Evolutionary conservation across 805 yeast genomes (phyloP), one percentile per base, ranked within the genome.

Genomic region (Metschnikowia arizonensis): DNA sequence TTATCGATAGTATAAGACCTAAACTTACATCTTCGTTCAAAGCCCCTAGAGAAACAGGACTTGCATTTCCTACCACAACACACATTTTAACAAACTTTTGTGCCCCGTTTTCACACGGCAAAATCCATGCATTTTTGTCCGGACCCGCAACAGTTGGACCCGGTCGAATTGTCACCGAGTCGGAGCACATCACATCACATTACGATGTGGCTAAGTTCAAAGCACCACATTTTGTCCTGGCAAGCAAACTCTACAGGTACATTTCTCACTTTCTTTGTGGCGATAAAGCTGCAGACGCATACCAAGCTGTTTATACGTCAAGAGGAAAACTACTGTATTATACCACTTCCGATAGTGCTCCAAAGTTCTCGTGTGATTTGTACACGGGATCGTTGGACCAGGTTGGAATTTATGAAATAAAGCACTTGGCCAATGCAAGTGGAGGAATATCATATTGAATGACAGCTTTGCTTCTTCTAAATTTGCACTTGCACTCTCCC

Each of bases 321-420:
- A 52, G 60, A 0, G 52, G 48, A 10, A 65, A 61, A 38, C 50
- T 64, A 14, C 58, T 65, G 2, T 60, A 61, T 26, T 59, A 50
- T 43, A 45, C 54, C 21, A 46, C 47, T 12, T 35, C 39, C 12
- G 48, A 46, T 8, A 48, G 44, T 11, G 9, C 45, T n/a, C 60
- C 69, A 2, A 48, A 50, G 26, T 65, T 67, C 64, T 42, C 61
- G 1, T 48, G 62, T 23, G 64, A 69, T 42, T 41, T 72, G 4
- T 70, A 62, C 47, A 49, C 64, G 1, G 74, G 69, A 1, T 65
- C 72, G 1, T 52, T 63, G 14, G 76, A 72, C 44, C 76, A 73
- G 49, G 65, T 62, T 1, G 77, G 77, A 1, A 39, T 69, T 9
- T 69, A 66, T 48, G 77, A 73, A 46, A 69, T 72, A 76, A 66